Evolutionary conservation across 2,329 filamentous ascomycete genomes (phyloP), one percentile per base, ranked within the genome.

Genomic region (Phaeosphaeriaceae sp.): DNA sequence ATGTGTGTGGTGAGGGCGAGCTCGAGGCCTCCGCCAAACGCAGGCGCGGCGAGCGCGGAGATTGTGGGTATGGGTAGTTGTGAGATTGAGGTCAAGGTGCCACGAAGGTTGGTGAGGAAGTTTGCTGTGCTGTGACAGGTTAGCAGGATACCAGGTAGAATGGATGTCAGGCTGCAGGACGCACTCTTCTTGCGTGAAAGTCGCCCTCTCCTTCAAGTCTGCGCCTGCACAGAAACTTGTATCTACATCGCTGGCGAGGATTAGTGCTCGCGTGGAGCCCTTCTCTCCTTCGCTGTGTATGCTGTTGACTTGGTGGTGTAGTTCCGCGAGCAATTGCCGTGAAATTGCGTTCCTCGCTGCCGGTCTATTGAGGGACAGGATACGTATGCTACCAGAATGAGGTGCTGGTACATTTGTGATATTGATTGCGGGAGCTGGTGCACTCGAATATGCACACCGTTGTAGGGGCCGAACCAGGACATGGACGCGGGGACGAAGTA

Each of bases 11-110:
- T 89, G 7, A 99, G 87, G 1, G 93, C 94, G 53, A 99, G 87
- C 80, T 99, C 95, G 64, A 99, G 88, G 48, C 95, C 95, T 70
- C 95, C 95, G 62, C 95, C 95, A 27, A 98, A 89, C 6, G 95
- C 95, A 57, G 91, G 81, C 50, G 91, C 95, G 54, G 90, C 90
- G 61, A 99, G 87, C 56, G 93, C 93, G 3, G 91, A 89, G 74
- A 99, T 94, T 51, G 94, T 96, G 25, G 95, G 95, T 66, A 98
- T 89, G 15, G 90, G 91, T 44, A 99, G 89, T 58, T 83, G 77
- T 25, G 91, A 85, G 58, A 99, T 86, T 44, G 86, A 82, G 42
- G 86, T 82, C 72, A 99, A 89, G 49, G 94, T 96, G 51, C 79
- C 79, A 68, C 94, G 90, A 51, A 99, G 89, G 71, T 86, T 85